Percentiles rank a stretch among this genome's conserved stretches.
phyloP scores from a whole-genome alignment of 805 yeast species.

The Isabelozyma gotoi region DNA sequence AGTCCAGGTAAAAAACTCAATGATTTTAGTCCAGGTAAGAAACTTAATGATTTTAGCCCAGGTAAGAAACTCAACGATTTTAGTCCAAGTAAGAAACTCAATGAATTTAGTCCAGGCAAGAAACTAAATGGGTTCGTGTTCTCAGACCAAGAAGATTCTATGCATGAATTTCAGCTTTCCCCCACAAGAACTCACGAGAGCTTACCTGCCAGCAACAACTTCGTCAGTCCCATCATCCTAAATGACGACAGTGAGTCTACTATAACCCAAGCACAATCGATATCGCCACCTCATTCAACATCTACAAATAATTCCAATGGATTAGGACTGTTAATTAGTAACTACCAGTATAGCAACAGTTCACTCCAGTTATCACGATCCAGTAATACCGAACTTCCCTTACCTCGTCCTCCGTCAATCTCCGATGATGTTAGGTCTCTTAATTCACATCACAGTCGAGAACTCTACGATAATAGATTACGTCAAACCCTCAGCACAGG shows the following conservation, averaged over 20 bases:
- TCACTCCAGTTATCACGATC: conserved; percentile 10
- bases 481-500: neutral
- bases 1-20: neutral
- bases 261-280: conserved; percentile 2
- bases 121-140: conserved; percentile 16
- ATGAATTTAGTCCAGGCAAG: neutral
- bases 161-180: conserved; percentile 17
- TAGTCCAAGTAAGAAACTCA: neutral
- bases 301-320: conserved; percentile 21
- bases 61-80: neutral
- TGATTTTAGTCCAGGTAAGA: neutral
- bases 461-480: neutral
- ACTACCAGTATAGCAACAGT: conserved; percentile 26
- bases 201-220: neutral
- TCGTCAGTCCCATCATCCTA: conserved; percentile 2
- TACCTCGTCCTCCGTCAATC: neutral
- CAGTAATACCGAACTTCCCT: conserved; percentile 4
- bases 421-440: neutral
- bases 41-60: neutral
- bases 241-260: neutral
- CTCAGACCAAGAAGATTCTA: conserved; percentile 24
- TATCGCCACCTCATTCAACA: conserved; percentile 20
- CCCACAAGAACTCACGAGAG: conserved; percentile 7
- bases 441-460: neutral
- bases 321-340: conserved; percentile 28